phyloP scores from a whole-genome alignment of 169 alveolate species.

The Eimeria falciformis region DNA sequence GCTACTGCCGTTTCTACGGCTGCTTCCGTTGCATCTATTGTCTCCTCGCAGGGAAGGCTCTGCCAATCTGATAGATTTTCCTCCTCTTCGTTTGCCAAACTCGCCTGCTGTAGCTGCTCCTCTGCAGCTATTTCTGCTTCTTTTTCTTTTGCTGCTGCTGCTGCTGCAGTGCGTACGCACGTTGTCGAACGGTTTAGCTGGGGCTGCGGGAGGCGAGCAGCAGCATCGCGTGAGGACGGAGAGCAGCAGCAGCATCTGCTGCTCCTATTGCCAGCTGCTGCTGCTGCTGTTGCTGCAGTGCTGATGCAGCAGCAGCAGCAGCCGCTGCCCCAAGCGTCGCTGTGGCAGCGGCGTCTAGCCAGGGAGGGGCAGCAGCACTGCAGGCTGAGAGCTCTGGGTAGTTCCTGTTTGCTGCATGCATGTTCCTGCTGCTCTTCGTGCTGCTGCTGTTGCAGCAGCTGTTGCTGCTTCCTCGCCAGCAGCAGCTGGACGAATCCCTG shows the following conservation, averaged over 20 bases:
- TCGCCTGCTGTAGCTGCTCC: constrained; percentile 13
- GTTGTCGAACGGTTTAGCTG: constrained; percentile 9
- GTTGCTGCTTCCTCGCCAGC: constrained; percentile 24
- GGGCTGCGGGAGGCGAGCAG: constrained; percentile 6
- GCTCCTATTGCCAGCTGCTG: neutral
- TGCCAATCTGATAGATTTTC: neutral
- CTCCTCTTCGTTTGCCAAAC: neutral
- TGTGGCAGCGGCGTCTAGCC: constrained; percentile 40
- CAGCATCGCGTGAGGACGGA: constrained; percentile 21
- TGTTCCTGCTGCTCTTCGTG: constrained; percentile 43
- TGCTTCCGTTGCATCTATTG: neutral
- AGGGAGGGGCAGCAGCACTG: constrained; percentile 41
- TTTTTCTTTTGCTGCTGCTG: constrained; percentile 5
- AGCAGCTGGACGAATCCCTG: constrained; percentile 15
- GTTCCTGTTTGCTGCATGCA: neutral
- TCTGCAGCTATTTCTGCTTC: neutral
- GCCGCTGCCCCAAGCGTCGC: constrained; percentile 33
- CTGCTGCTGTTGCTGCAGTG: constrained; percentile 5
- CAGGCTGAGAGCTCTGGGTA: constrained; percentile 11
- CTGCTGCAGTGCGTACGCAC: constrained; percentile 15
- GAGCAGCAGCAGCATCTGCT: constrained; percentile 37
- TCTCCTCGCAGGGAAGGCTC: neutral
- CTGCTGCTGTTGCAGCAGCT: constrained; percentile 27
- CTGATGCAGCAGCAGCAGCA: constrained; percentile 35
- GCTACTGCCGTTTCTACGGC: constrained; percentile 1